Evolutionary conservation across 768 basidiomycete genomes (phyloP), one percentile per base, ranked within the genome.

Genomic region (Erythrobasidium yunnanense): DNA sequence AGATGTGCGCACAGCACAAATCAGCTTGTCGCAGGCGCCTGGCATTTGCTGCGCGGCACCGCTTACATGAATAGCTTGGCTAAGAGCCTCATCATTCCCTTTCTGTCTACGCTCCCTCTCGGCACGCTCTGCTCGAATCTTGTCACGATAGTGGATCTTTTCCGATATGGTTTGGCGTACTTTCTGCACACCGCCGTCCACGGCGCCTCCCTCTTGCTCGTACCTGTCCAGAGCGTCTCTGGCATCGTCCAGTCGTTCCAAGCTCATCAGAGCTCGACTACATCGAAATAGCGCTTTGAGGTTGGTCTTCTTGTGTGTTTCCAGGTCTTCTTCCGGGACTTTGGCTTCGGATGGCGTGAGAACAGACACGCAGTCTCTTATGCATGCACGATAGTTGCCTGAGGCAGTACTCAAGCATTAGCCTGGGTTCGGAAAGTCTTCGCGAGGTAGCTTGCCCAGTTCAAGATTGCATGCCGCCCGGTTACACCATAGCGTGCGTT

Each of bases 401-500:
- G 73, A 15, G 62, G 17, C 17, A 46, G 23, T 17, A 29, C 23
- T 18, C 6, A 15, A 2, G 4, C 17, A 20, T 65, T n/a, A 66
- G 58, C 47, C 23, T 23, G 51, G 15, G 22, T 8, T 25, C n/a
- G 34, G 6, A 55, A n/a, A n/a, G n/a, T n/a, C n/a, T n/a, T n/a
- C n/a, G n/a, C n/a, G n/a, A n/a, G n/a, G n/a, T 32, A 25, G 74
- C 86, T 72, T 70, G 90, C 90, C 78, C 20, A 92, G 81, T 74
- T 89, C 88, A 18, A 97, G 80, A 73, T 97, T 92, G 69, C 89
- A 92, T 5, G 90, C 92, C 3, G 93, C 90, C 45, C 92, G 83
- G 76, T 99, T 99, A 73, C 85, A 84, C 47, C 88, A 78, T 22
- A 99, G 78, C 0, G 84, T 84, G 45, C 77, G 70, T 18, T 74